Evolutionary conservation across 176 grass and related monocot genomes (phyloP).

Genomic region (Carex pumila): DNA sequence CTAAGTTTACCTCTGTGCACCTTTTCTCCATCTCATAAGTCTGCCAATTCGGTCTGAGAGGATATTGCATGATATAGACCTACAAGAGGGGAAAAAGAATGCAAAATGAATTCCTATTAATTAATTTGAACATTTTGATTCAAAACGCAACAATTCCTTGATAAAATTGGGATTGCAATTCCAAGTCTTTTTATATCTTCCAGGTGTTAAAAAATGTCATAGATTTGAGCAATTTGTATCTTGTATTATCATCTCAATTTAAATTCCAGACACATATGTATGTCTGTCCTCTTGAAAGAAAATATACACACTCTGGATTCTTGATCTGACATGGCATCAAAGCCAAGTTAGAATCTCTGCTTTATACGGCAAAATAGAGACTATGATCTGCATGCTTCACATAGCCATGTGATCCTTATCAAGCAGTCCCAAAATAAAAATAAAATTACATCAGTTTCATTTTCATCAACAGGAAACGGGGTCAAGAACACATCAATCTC

Average conservation of each 20-base stretch:
- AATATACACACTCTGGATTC: neutral
- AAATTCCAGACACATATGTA: neutral
- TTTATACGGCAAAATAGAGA: neutral
- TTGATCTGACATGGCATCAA: neutral
- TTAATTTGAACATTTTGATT: neutral
- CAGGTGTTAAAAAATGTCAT: neutral
- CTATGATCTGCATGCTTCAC: neutral
- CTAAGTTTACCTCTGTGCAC: conserved; percentile 64
- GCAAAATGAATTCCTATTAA: neutral
- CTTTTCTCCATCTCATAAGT: conserved; percentile 64
- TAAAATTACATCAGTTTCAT: conserved; percentile 37
- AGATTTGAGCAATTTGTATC: neutral
- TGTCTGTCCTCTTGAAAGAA: neutral
- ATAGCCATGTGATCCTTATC: neutral
- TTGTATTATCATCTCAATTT: neutral
- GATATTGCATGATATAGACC: conserved; percentile 88
- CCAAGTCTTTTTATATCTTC: neutral
- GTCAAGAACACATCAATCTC: conserved; percentile 78
- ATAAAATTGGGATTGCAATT: too few relatives aligned
- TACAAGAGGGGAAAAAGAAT: conserved; percentile 26
- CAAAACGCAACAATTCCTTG: neutral
- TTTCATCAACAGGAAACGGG: conserved; percentile 48
- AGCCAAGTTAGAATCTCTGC: neutral
- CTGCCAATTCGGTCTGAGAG: conserved; percentile 79
- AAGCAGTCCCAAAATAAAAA: neutral